Base-by-base conservation (phyloP, 345 rosid genomes). In the Syzygium oleosum region DNA sequence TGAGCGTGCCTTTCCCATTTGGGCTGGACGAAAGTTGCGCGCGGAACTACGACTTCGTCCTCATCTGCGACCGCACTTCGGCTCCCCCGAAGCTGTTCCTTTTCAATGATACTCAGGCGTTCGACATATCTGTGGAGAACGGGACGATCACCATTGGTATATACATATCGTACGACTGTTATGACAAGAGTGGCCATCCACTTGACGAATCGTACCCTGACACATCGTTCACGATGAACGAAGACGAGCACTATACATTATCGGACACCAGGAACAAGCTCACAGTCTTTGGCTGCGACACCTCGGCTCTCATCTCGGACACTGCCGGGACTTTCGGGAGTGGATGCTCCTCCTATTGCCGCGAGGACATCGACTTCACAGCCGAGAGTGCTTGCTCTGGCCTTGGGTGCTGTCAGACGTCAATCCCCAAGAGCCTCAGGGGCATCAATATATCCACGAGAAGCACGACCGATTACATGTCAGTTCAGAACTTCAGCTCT, bases 161-260 rank as follows among this genome's bases (percentile, higher is more conserved):
- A 15, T 13, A 61, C 38, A 61, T 3, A n/a, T 29, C 34, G 17
- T 63, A 14, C 9, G 77, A 63, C 77, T 63, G 21, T 31, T 63
- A 63, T 0, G 38, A 63, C 10, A 3, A 0, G 21, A 63, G 9
- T 6, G 38, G 38, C 17, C 2, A 15, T 29, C 38, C 2, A 5
- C 77, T 63, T 63, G 77, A 63, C 1, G 41, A 16, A 3, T 29
- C 77, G 0, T 6, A 29, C 3, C 38, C 77, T 29, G 21, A 7
- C 0, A 31, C 21, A 7, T 7, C 0, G 11, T 6, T 3, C 21
- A 3, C 11, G 13, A 1, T 2, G 77, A 0, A 14, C 0, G 11
- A n/a, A 63, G 21, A 7, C 0, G 41, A 11, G 41, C 77, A 6
- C 9, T 29, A 63, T 13, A 63, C 38, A 6, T 1, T 63, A 1